Conservation (phyloP, 2,329 filamentous ascomycete genomes). For the Penicillium hordei region DNA sequence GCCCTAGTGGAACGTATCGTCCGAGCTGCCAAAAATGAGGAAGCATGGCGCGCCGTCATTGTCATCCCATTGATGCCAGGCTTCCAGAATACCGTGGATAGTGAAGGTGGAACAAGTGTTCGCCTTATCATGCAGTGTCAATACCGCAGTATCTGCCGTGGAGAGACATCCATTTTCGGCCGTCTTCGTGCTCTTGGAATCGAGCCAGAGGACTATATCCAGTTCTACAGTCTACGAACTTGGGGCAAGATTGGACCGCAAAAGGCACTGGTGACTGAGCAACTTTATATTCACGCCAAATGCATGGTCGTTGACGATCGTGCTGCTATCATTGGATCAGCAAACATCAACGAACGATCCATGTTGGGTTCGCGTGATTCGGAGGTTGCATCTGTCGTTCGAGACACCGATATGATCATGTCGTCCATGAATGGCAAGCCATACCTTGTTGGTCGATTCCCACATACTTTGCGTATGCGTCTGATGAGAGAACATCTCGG, state of each 20-base stretch:
- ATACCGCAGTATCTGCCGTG: slow-evolving; percentile 91
- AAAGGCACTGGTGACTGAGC: slow-evolving; percentile 84
- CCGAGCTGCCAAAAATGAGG: slow-evolving; percentile 75
- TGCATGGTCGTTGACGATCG: slow-evolving; percentile 94
- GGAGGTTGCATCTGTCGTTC: slow-evolving; percentile 83
- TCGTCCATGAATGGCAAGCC: slow-evolving; percentile 88
- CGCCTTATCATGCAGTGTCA: slow-evolving; percentile 96
- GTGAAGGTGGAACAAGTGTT: slow-evolving; percentile 90
- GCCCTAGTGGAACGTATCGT: slow-evolving; percentile 90
- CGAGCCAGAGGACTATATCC: slow-evolving; percentile 91
- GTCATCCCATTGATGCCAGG: slow-evolving; percentile 96
- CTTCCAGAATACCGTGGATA: slow-evolving; percentile 94
- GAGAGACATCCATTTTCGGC: slow-evolving; percentile 88
- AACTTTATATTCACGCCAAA: slow-evolving; percentile 97
- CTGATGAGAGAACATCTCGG: slow-evolving; percentile 96
- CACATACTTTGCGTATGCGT: slow-evolving; percentile 86
- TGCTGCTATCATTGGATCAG: slow-evolving; percentile 89
- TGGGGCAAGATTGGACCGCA: slow-evolving; percentile 88
- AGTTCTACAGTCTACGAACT: slow-evolving; percentile 87
- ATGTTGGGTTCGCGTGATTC: slow-evolving; percentile 92
- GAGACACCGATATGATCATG: slow-evolving; percentile 88
- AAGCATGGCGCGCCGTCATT: slow-evolving; percentile 87
- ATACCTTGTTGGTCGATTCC: slow-evolving; percentile 87
- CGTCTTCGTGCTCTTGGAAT: slow-evolving; percentile 76
- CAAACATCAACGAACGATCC: slow-evolving; percentile 97